Percentiles rank a stretch among this genome's conserved stretches.
phyloP scores from a whole-genome alignment of 2,329 filamentous ascomycete genomes.

The Coniochaeta sp. region DNA sequence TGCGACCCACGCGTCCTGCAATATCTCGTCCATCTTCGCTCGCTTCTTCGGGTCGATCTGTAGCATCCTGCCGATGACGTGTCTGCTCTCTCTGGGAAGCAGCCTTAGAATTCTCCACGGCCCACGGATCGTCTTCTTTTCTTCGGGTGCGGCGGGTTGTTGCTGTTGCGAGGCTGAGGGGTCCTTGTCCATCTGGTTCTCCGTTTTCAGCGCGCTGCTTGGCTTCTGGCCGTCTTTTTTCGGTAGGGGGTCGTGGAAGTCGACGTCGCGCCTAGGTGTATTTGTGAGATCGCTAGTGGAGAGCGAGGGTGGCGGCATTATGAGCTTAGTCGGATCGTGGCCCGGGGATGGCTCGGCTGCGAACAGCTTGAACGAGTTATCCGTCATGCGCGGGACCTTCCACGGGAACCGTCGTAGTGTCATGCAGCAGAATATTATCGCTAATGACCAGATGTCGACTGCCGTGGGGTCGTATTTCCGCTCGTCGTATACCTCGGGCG shows the following conservation, averaged over 20 bases:
- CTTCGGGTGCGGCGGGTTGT: conserved; percentile 30
- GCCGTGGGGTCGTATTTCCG: conserved; percentile 90
- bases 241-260: conserved; percentile 8
- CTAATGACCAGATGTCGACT: conserved; percentile 95
- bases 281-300: conserved; percentile 37
- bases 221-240: conserved; percentile 3
- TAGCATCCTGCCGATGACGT: conserved; percentile 89
- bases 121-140: conserved; percentile 78
- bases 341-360: conserved; percentile 76
- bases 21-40: conserved; percentile 77
- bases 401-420: conserved; percentile 89
- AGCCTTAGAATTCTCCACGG: conserved; percentile 86
- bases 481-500: conserved; percentile 92
- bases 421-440: conserved; percentile 99
- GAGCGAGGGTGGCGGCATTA: conserved; percentile 34
- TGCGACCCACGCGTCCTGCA: conserved; percentile 85
- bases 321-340: conserved; percentile 49
- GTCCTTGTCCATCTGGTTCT: conserved; percentile 2
- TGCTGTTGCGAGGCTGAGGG: conserved; percentile 4
- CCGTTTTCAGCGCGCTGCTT: neutral
- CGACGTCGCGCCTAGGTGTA: conserved; percentile 18
- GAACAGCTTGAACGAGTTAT: conserved; percentile 94
- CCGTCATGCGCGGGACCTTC: conserved; percentile 86
- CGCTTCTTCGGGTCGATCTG: conserved; percentile 78
- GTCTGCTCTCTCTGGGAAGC: conserved; percentile 79